A percentile compares a stretch with the other conserved stretches of the same genome.
phyloP scores from a whole-genome alignment of 495 filamentous ascomycete species.

The Podospora anserina region DNA sequence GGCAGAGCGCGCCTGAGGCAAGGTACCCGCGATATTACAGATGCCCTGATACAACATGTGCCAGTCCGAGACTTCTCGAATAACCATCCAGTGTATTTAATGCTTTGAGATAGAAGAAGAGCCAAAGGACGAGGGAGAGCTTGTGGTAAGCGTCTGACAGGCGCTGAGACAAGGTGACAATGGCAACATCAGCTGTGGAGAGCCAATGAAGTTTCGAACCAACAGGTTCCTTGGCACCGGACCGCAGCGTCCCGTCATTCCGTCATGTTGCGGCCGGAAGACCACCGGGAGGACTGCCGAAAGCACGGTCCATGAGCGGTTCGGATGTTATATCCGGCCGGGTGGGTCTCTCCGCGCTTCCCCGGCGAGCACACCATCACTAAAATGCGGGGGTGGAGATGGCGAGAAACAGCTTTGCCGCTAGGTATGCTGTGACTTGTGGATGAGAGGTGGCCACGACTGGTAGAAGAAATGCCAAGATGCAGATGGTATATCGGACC shows the following conservation, averaged over 20 bases:
- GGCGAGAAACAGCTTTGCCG: slow-evolving; percentile 6
- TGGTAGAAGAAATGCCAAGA: not conserved
- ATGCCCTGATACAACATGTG: not conserved
- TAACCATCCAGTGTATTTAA: no score
- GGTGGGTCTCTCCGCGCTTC: not conserved
- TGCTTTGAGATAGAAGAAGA: no score
- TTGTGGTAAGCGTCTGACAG: no score
- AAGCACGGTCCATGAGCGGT: not conserved
- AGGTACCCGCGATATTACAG: not conserved
- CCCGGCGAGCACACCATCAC: not conserved
- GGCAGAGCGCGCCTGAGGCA: not conserved
- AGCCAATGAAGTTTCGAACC: no score
- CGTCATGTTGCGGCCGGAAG: slow-evolving; percentile 2
- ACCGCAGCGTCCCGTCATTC: not conserved
- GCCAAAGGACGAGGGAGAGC: no score
- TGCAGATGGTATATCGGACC: not conserved
- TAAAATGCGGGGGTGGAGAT: slow-evolving; percentile 1
- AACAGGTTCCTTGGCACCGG: not conserved
- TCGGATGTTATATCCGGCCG: not conserved
- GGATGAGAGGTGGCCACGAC: not conserved
- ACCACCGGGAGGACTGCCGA: not conserved
- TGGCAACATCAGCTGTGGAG: no score
- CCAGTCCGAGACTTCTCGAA: no score
- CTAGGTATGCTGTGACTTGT: not conserved
- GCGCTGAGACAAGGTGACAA: no score